phyloP scores from a whole-genome alignment of 2,329 filamentous ascomycete species.

The Aspergillus tubingensis region DNA sequence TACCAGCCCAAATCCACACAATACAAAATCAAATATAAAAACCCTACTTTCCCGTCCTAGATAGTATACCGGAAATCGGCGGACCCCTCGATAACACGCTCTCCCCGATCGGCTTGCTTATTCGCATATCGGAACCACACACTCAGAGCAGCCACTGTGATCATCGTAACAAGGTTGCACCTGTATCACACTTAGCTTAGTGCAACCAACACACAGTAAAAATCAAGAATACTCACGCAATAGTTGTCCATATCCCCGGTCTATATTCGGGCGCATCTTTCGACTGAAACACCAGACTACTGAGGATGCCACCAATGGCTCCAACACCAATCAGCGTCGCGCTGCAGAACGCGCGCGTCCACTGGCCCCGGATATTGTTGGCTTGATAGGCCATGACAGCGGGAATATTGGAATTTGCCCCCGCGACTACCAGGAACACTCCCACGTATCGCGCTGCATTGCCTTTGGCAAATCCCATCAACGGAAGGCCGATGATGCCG shows the following conservation, averaged over 20 bases:
- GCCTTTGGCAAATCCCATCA: constrained; percentile 67
- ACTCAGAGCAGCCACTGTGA: constrained; percentile 31
- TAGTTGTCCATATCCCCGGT: constrained; percentile 36
- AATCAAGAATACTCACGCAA: constrained; percentile 27
- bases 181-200: constrained; percentile 23
- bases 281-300: constrained; percentile 69
- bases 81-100: constrained; percentile 38
- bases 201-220: background rate
- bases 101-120: constrained; percentile 36
- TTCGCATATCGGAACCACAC: constrained; percentile 38
- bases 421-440: constrained; percentile 72
- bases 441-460: constrained; percentile 69
- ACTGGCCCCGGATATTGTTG: constrained; percentile 85
- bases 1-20: too few species aligned
- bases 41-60: background rate
- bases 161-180: constrained; percentile 36
- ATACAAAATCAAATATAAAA: too few species aligned
- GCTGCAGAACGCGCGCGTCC: constrained; percentile 79
- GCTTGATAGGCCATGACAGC: constrained; percentile 76
- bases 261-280: constrained; percentile 39
- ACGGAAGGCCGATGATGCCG: constrained; percentile 67
- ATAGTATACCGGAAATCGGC: constrained; percentile 42
- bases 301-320: constrained; percentile 75
- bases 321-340: constrained; percentile 75
- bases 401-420: constrained; percentile 76